Evolutionary conservation across 257 asterid species (phyloP).

Genomic region (Gentiana straminea): DNA sequence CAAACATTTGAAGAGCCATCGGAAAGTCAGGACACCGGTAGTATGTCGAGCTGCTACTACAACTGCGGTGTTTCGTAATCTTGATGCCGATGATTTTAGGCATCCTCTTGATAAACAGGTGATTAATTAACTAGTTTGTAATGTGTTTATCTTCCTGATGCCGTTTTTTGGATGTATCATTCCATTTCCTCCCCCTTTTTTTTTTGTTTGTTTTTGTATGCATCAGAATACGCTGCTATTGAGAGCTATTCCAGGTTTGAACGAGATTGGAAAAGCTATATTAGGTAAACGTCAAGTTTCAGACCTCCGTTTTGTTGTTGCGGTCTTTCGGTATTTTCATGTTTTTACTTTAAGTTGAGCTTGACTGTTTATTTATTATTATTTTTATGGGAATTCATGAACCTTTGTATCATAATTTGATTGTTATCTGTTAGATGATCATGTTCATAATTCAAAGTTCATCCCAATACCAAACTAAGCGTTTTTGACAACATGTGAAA

Average conservation of each 20-base stretch:
- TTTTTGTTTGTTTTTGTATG: background rate
- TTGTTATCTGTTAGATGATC: background rate
- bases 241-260: conserved; percentile 90
- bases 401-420: background rate
- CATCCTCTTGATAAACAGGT: conserved; percentile 98
- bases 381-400: background rate
- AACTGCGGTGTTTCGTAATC: conserved; percentile 43
- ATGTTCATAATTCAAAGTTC: background rate
- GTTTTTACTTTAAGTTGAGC: no score
- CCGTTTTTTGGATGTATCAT: background rate
- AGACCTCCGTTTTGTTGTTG: background rate
- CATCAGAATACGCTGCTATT: conserved; percentile 75
- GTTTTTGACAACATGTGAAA: conserved; percentile 5
- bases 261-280: conserved; percentile 70
- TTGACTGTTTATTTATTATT: no score
- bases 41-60: conserved; percentile 43
- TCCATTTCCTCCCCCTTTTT: background rate
- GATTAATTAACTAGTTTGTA: background rate
- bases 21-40: conserved; percentile 1
- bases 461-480: background rate
- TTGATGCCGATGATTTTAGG: conserved; percentile 87
- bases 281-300: conserved; percentile 36
- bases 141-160: background rate
- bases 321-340: background rate
- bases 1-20: conserved; percentile 11